These are phyloP conservation scores for Scheffersomyces titani DNA, from an alignment of 1,139 yeast genomes.

Conservation along the genomic window DNA sequence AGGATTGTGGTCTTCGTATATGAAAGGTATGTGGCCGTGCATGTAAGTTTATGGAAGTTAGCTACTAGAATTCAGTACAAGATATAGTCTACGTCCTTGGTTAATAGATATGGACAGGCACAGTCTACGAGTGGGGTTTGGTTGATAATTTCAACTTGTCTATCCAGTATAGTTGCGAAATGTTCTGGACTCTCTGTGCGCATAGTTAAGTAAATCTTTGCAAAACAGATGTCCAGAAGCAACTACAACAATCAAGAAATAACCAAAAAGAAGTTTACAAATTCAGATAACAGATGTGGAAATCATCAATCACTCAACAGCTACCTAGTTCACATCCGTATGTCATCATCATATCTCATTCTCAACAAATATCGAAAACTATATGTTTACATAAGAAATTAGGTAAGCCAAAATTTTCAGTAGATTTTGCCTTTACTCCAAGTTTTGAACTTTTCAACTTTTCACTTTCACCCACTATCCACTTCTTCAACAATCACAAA, in stretches of 20 bases:
- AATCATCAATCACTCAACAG: neutral
- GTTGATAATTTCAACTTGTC: neutral
- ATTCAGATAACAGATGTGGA: neutral
- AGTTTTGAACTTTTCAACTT: constrained; percentile 6
- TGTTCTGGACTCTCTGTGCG: neutral
- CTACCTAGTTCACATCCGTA: neutral
- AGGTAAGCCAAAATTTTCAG: constrained; percentile 5
- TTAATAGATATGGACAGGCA: too few relatives aligned
- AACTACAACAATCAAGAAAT: neutral
- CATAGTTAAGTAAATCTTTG: neutral
- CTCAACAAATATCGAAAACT: neutral
- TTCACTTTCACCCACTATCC: neutral
- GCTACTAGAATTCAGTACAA: too few relatives aligned
- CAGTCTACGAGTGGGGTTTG: neutral
- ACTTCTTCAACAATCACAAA: neutral
- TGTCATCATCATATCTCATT: neutral
- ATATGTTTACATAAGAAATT: neutral
- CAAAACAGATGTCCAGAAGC: neutral
- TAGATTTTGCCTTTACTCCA: neutral
- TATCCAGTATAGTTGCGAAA: neutral
- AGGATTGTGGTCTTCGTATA: neutral
- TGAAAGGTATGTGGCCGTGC: too few relatives aligned
- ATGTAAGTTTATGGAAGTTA: too few relatives aligned
- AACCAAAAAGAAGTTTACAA: neutral
- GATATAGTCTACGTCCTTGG: too few relatives aligned